A percentile compares a stretch with the other conserved stretches of the same genome.
Conservation (phyloP, 257 asterid species). For the Osmanthus fragrans region DNA sequence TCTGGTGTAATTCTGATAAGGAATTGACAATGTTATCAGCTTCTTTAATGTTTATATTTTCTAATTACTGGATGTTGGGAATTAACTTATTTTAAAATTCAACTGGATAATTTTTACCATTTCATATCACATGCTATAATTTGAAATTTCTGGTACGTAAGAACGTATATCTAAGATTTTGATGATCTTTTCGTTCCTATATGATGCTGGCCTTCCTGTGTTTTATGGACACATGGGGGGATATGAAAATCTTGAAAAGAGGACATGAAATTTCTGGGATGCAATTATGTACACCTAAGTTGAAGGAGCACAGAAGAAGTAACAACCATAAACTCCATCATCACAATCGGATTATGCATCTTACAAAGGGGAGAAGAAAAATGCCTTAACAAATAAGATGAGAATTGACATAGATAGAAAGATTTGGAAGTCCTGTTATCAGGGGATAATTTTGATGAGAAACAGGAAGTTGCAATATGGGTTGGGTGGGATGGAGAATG, state of each 20-base stretch:
- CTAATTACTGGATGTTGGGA: background rate
- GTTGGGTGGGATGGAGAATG: background rate
- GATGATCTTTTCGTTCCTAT: background rate
- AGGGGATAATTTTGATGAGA: background rate
- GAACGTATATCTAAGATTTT: background rate
- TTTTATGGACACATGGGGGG: background rate
- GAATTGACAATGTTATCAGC: background rate
- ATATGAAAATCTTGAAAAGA: background rate
- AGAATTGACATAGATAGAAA: background rate
- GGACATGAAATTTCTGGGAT: conserved; percentile 9
- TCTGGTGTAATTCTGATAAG: background rate
- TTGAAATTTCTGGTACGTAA: background rate
- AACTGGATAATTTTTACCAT: background rate
- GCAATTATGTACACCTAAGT: conserved; percentile 4
- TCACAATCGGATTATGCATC: background rate
- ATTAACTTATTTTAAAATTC: background rate
- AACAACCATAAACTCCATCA: background rate
- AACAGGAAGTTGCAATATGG: conserved; percentile 6
- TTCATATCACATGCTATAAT: background rate
- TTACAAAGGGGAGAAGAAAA: background rate
- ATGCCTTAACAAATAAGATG: background rate
- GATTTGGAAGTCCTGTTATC: conserved; percentile 17
- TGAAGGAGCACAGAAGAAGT: conserved; percentile 11
- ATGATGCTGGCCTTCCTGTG: conserved; percentile 16
- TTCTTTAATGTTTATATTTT: background rate